Conservation (phyloP, 2,329 filamentous ascomycete genomes). For the Penicillium concentricum region DNA sequence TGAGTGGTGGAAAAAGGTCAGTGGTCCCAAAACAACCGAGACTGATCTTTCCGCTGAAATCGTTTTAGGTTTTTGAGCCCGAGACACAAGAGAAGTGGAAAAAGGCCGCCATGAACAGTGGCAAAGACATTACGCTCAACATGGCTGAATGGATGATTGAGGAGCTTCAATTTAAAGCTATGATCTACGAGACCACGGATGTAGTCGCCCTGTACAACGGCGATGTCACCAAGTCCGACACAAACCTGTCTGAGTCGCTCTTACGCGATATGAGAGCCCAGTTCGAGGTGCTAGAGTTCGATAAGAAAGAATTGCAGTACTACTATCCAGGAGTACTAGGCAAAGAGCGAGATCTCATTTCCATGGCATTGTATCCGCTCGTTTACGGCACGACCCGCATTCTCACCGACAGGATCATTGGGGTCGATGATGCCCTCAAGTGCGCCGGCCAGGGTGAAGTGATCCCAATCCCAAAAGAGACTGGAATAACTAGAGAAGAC, state of each 20-base stretch:
- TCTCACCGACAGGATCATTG: conserved; percentile 27
- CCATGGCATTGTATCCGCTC: conserved; percentile 64
- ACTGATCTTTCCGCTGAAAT: not conserved
- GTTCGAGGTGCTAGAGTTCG: conserved; percentile 51
- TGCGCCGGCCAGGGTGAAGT: conserved; percentile 26
- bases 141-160: conserved; percentile 44
- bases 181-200: conserved; percentile 41
- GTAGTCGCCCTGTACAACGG: conserved; percentile 50
- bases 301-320: conserved; percentile 53
- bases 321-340: conserved; percentile 59
- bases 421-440: conserved; percentile 26
- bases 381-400: conserved; percentile 34
- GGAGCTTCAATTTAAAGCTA: conserved; percentile 54
- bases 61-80: conserved; percentile 33
- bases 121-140: conserved; percentile 31
- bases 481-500: conserved; percentile 32
- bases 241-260: conserved; percentile 41
- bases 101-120: conserved; percentile 21
- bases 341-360: conserved; percentile 61
- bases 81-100: conserved; percentile 33
- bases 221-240: conserved; percentile 56
- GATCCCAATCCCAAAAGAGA: conserved; percentile 26
- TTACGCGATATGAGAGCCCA: conserved; percentile 44
- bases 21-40: not conserved
- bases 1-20: conserved; percentile 41